Evolutionary conservation across 108 stramenopile genomes (phyloP), one percentile per base, ranked within the genome.

Genomic region (Aurantiochytrium sp.): DNA sequence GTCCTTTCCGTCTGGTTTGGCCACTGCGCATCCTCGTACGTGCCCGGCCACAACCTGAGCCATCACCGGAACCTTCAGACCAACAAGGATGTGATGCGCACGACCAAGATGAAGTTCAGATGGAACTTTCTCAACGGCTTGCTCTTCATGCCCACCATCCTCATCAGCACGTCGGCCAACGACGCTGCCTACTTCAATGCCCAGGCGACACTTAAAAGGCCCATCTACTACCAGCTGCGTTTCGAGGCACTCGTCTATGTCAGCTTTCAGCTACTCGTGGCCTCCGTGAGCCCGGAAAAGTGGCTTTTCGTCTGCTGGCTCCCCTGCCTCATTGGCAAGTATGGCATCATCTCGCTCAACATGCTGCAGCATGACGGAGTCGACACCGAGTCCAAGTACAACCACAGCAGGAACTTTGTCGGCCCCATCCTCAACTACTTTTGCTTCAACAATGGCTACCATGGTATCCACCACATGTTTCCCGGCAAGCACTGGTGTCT

Each of bases 21-120:
- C 49, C 76, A 83, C 76, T 83, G 76, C 51, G 76, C 76, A 16
- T 83, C 76, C 25, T 83, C 76, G 76, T 83, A 83, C 76, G 76
- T 83, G 18, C 76, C 76, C 19, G 76, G 76, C 4, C 76, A 83
- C 76, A 83, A 83, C 51, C 28, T 83, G 18, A 83, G 76, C 51
- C 76, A 83, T 4, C 76, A 83, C 51, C 76, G 76, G 16, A 83
- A 83, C 76, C 28, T 83, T 43, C 76, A 83, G 51, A 83, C 76
- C 10, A 47, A 47, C 4, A 83, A 83, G 51, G 76, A 83, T 35
- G 76, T 83, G 49, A 83, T 83, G 76, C 76, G 76, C 12, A 83
- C 76, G n/a, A 83, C 76, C 76, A 83, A 83, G 76, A 83, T 83
- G 76, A 47, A 53, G 45, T 83, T 83, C 76, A 2, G 76, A 12